Conservation (phyloP, 139 green algal species). For the Ettlia oleoabundans region DNA sequence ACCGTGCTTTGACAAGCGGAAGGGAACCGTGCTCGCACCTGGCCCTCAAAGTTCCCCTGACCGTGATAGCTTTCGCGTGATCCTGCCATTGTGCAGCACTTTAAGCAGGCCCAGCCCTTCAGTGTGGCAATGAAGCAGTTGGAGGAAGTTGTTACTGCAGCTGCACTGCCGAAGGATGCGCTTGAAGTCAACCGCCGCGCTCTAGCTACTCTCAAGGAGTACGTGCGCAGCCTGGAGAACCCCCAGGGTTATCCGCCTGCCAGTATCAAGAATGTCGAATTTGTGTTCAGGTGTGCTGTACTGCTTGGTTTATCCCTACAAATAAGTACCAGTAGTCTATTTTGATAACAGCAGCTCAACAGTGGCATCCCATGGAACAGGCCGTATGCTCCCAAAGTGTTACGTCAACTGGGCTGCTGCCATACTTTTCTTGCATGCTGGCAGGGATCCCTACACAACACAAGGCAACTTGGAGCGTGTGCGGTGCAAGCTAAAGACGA, state of each 20-base stretch:
- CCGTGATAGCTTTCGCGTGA: too few species aligned
- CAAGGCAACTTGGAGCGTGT: conserved; percentile 7
- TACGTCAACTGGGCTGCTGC: too few species aligned
- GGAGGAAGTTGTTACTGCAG: not conserved
- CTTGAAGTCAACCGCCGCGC: conserved; percentile 19
- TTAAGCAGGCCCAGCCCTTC: not conserved
- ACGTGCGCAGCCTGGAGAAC: not conserved
- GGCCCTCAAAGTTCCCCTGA: too few species aligned
- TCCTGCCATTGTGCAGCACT: too few species aligned
- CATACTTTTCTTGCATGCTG: not conserved
- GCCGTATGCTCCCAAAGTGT: too few species aligned
- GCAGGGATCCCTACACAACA: not conserved
- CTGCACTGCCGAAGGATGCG: not conserved
- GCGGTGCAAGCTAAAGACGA: conserved; percentile 22
- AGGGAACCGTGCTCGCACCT: too few species aligned
- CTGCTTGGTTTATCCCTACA: not conserved
- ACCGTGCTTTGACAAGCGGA: too few species aligned
- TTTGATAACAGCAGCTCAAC: too few species aligned
- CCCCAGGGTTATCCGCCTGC: not conserved
- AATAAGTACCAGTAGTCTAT: too few species aligned
- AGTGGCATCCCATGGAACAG: too few species aligned
- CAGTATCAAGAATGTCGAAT: not conserved
- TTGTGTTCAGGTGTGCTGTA: conserved; percentile 6
- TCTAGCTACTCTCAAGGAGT: conserved; percentile 3
- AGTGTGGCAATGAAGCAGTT: conserved; percentile 3